These are phyloP conservation scores for Fermentozyma sake DNA, from an alignment of 1,139 yeast genomes.

Conservation along the genomic window DNA sequence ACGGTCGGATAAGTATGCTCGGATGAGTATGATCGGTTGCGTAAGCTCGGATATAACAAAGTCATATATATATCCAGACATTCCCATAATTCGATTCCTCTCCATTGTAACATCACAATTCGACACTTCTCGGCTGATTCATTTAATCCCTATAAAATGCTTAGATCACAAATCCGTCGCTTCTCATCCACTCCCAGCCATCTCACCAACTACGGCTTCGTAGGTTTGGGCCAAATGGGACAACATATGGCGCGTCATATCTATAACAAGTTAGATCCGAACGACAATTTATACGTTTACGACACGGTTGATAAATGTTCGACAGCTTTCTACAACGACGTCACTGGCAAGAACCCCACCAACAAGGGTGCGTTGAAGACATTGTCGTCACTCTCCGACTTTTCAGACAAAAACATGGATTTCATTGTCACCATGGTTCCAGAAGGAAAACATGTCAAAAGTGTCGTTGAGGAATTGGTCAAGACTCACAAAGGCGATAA, in stretches of 20 bases:
- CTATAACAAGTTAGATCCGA: constrained; percentile 34
- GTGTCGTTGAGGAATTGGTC: constrained; percentile 39
- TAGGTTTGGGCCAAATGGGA: constrained; percentile 61
- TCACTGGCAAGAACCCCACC: constrained; percentile 20
- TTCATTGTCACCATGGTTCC: constrained; percentile 55
- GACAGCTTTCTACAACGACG: constrained; percentile 22
- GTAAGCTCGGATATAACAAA: no score
- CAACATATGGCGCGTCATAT: constrained; percentile 57
- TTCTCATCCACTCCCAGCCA: constrained; percentile 16
- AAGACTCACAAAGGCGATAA: constrained; percentile 18
- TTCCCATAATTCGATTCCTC: no score
- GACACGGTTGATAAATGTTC: constrained; percentile 37
- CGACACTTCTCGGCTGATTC: no score
- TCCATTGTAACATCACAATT: no score
- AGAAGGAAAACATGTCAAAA: constrained; percentile 51
- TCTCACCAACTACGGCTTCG: constrained; percentile 42
- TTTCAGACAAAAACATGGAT: constrained; percentile 35
- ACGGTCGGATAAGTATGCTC: no score
- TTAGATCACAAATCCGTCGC: constrained; percentile 14
- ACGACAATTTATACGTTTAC: constrained; percentile 41
- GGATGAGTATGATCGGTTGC: no score
- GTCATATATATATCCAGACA: no score
- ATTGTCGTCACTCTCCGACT: constrained; percentile 22
- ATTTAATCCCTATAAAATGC: no score
- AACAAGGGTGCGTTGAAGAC: constrained; percentile 17